These are phyloP conservation scores for Monilinia fructicola DNA, from an alignment of 2,329 filamentous ascomycete species.

Conservation along the genomic window DNA sequence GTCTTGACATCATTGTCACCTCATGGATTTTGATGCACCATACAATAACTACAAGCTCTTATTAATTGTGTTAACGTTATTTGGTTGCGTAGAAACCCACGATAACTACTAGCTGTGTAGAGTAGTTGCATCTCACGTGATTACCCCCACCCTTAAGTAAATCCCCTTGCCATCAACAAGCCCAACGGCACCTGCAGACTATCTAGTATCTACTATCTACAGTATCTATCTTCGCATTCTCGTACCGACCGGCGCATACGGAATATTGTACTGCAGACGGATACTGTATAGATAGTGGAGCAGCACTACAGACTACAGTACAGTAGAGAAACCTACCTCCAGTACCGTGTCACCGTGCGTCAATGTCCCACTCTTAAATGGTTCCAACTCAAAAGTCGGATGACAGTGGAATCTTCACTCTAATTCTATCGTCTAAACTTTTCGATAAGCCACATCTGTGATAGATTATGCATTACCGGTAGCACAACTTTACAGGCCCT, in stretches of 20 bases:
- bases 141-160: neutral
- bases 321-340: neutral
- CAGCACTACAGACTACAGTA: no score
- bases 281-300: constrained; percentile 1
- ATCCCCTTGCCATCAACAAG: constrained; percentile 3
- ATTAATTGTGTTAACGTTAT: neutral
- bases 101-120: neutral
- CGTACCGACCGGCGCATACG: neutral
- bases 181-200: no score
- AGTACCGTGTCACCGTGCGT: neutral
- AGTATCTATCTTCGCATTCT: neutral
- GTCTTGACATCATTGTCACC: neutral
- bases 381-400: neutral
- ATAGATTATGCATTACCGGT: neutral
- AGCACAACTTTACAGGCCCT: neutral
- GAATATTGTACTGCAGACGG: neutral
- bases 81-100: neutral
- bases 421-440: neutral
- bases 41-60: neutral
- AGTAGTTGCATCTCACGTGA: neutral
- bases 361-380: neutral
- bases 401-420: neutral
- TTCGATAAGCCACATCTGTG: neutral
- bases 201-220: no score
- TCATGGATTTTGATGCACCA: neutral